Conservation (phyloP, 768 basidiomycete genomes). For the Lactarius sp. region DNA sequence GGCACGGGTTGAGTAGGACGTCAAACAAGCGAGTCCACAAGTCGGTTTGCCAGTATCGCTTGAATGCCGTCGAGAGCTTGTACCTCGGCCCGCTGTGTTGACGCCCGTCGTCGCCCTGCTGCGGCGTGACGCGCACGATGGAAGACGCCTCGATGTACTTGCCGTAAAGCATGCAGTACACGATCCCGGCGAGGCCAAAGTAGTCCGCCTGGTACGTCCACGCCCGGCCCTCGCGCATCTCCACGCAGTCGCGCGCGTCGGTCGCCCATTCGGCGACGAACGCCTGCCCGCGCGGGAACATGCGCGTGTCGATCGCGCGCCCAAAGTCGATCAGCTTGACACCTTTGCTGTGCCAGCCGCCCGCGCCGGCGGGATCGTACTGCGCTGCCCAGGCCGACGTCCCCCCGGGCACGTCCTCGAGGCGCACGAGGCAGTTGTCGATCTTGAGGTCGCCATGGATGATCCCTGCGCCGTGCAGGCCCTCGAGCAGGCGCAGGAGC, state of each 20-base stretch:
- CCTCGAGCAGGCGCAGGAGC: slow-evolving; percentile 76
- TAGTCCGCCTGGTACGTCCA: slow-evolving; percentile 99
- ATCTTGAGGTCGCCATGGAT: slow-evolving; percentile 99
- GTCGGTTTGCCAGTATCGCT: slow-evolving; percentile 92
- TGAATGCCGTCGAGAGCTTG: slow-evolving; percentile 73
- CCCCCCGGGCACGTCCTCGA: slow-evolving; percentile 76
- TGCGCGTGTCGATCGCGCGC: slow-evolving; percentile 80
- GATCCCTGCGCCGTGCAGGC: slow-evolving; percentile 75
- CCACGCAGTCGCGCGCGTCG: slow-evolving; percentile 88
- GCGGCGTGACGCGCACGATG: slow-evolving; percentile 37
- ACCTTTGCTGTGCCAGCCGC: slow-evolving; percentile 86
- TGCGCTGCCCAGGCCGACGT: slow-evolving; percentile 61
- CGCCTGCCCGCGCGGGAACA: slow-evolving; percentile 74
- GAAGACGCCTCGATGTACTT: slow-evolving; percentile 85
- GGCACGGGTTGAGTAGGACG: slow-evolving; percentile 73
- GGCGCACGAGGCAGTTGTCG: slow-evolving; percentile 94
- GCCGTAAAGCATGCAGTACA: slow-evolving; percentile 95
- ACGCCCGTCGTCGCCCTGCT: slow-evolving; percentile 28
- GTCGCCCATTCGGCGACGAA: slow-evolving; percentile 86
- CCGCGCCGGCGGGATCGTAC: slow-evolving; percentile 75
- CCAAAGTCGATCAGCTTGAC: slow-evolving; percentile 96
- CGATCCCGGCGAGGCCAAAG: slow-evolving; percentile 89
- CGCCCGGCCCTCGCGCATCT: slow-evolving; percentile 73
- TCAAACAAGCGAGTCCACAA: slow-evolving; percentile 85
- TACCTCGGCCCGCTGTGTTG: slow-evolving; percentile 32